Evolutionary conservation across 148 eudicot genomes (phyloP).

Genomic region (Tetragonia tetragonoides): DNA sequence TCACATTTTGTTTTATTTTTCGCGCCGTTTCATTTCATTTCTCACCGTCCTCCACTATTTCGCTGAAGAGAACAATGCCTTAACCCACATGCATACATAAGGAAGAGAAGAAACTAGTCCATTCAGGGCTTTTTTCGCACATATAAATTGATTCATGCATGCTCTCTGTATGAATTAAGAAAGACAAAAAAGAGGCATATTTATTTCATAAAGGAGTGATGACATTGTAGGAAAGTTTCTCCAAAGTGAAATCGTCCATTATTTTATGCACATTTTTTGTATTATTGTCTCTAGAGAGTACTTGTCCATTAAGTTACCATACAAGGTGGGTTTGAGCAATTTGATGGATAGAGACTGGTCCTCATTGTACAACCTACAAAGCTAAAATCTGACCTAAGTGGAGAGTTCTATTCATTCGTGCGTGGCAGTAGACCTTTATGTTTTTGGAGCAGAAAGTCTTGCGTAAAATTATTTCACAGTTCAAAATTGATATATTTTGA

Average conservation of each 20-base stretch:
- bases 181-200: too few relatives aligned
- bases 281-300: conserved; percentile 13
- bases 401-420: neutral
- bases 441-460: neutral
- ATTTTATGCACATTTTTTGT: neutral
- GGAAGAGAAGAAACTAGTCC: too few relatives aligned
- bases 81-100: too few relatives aligned
- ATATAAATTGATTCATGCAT: neutral
- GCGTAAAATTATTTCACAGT: too few relatives aligned
- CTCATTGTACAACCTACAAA: neutral
- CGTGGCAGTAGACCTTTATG: neutral
- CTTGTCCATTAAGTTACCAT: conserved; percentile 21
- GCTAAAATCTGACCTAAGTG: neutral
- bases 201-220: neutral
- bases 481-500: too few relatives aligned
- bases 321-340: conserved; percentile 4
- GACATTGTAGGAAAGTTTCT: neutral
- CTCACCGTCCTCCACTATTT: too few relatives aligned
- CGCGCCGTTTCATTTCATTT: too few relatives aligned
- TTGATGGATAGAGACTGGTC: neutral
- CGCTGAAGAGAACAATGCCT: too few relatives aligned
- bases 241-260: neutral
- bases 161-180: too few relatives aligned
- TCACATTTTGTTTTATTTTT: too few relatives aligned
- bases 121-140: neutral